Base-by-base conservation (phyloP, 306 rosid genomes). In the Dryas octopetala region DNA sequence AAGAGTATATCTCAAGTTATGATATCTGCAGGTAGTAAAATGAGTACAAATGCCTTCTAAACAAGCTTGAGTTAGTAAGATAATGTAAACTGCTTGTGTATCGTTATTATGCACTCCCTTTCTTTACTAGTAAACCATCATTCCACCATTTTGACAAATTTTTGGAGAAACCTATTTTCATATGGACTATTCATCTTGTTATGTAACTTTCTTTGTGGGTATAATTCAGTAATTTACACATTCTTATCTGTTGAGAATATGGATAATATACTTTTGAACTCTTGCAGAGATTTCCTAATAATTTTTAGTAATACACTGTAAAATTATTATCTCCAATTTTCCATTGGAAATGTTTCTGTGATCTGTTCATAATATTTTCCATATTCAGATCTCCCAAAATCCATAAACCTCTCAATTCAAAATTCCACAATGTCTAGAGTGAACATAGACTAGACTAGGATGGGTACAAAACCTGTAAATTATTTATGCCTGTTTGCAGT, bases 351-450 rank as follows among this genome's bases (percentile, higher is more conserved):
- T 5, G 14, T 71, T 71, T 71, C 66, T 13, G 9, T 51, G 48
- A 53, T 70, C 32, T 52, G 43, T 70, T 52, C 28, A 51, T 69
- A 40, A 32, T 70, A 53, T 70, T 58, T 58, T 58, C 15, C 6
- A 58, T 19, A 59, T 70, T 70, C 73, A 23, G 23, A 61, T 49
- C 59, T 51, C 60, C 66, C 6, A 43, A 73, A 60, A 48, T 71
- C 4, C 68, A 15, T 54, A 54, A 5, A 9, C n/a, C 17, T 53
- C 59, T 53, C 19, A 53, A 5, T 53, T 53, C 63, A 58, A 23
- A 58, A 58, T 58, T 53, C 16, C 58, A 16, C 58, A 53, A 53
- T 58, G 63, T 58, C 63, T 10, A 9, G 10, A 8, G 63, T 58
- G 38, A 32, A 32, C 38, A 32, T 32, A 32, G 38, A 1, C 38